These are phyloP conservation scores for Oryza nivara DNA, from an alignment of 176 grass and related monocot species.

Conservation along the genomic window DNA sequence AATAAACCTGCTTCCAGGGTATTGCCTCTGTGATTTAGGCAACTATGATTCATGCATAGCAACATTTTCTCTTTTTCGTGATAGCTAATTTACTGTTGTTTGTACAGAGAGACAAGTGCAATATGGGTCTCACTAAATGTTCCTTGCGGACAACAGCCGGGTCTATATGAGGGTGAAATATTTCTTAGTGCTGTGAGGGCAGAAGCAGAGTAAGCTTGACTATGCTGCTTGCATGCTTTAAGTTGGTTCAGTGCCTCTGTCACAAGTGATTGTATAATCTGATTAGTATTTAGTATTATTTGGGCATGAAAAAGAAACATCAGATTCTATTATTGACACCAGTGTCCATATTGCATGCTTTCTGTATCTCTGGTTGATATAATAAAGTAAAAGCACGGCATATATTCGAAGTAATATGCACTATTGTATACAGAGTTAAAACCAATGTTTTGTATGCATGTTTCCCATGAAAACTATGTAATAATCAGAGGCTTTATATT, in stretches of 20 bases:
- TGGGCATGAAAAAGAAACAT: not conserved
- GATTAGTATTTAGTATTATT: not conserved
- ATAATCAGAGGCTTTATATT: not conserved
- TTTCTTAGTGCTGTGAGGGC: slow-evolving; percentile 74
- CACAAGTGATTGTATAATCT: slow-evolving; percentile 21
- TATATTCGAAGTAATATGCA: not conserved
- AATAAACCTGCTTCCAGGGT: slow-evolving; percentile 90
- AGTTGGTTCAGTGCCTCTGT: slow-evolving; percentile 7
- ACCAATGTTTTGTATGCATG: slow-evolving; percentile 3
- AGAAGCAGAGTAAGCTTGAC: slow-evolving; percentile 67
- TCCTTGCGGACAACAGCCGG: slow-evolving; percentile 81
- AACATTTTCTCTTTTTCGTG: slow-evolving; percentile 17
- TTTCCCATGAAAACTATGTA: slow-evolving; percentile 13
- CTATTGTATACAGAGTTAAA: not conserved
- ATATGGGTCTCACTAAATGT: slow-evolving; percentile 91
- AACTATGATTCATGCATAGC: slow-evolving; percentile 8
- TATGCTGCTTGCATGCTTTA: slow-evolving; percentile 34
- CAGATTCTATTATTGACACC: not conserved
- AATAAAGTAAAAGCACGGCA: not conserved
- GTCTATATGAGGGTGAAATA: slow-evolving; percentile 91
- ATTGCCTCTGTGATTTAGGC: slow-evolving; percentile 48
- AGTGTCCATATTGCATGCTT: slow-evolving; percentile 21
- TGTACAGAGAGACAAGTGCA: slow-evolving; percentile 80
- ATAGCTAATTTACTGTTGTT: slow-evolving; percentile 33
- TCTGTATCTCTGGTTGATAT: not conserved